Conservation (phyloP, 1,284 basidiomycete species). For the Pyrrhoderma lamaoense region DNA sequence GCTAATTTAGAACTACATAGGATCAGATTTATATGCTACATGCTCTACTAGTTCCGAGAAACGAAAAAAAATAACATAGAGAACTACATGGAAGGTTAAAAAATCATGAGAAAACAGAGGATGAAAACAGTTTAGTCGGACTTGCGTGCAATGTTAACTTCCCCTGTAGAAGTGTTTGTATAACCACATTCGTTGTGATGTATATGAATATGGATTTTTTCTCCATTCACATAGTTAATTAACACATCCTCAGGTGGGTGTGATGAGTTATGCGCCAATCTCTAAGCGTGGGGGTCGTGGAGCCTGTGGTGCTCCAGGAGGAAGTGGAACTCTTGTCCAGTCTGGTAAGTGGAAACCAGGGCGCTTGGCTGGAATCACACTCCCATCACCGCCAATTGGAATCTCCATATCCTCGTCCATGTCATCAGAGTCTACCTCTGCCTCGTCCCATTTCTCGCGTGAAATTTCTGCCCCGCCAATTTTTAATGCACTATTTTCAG, state of each 20-base stretch:
- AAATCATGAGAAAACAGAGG: too few relatives aligned
- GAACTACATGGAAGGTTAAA: not conserved
- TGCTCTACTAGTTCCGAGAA: not conserved
- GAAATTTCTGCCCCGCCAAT: constrained; percentile 75
- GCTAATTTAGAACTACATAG: too few relatives aligned
- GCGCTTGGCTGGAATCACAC: constrained; percentile 26
- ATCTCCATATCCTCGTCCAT: constrained; percentile 28
- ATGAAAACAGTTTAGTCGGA: too few relatives aligned
- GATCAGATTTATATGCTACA: too few relatives aligned
- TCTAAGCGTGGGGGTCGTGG: constrained; percentile 15
- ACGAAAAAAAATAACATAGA: too few relatives aligned
- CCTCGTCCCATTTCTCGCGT: constrained; percentile 80
- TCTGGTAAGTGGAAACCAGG: constrained; percentile 54
- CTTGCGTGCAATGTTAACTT: too few relatives aligned
- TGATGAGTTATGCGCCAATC: too few relatives aligned
- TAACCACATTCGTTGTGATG: too few relatives aligned
- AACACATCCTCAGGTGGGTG: too few relatives aligned
- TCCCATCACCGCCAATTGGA: constrained; percentile 19
- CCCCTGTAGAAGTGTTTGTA: too few relatives aligned
- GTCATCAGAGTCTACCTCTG: constrained; percentile 39
- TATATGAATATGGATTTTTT: too few relatives aligned
- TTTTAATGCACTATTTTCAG: constrained; percentile 56
- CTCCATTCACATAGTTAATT: too few relatives aligned
- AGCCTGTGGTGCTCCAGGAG: constrained; percentile 53
- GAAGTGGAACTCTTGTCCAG: constrained; percentile 65